Evolutionary conservation across 23 red algal genomes (phyloP).

Genomic region (Gracilariopsis chorda): DNA sequence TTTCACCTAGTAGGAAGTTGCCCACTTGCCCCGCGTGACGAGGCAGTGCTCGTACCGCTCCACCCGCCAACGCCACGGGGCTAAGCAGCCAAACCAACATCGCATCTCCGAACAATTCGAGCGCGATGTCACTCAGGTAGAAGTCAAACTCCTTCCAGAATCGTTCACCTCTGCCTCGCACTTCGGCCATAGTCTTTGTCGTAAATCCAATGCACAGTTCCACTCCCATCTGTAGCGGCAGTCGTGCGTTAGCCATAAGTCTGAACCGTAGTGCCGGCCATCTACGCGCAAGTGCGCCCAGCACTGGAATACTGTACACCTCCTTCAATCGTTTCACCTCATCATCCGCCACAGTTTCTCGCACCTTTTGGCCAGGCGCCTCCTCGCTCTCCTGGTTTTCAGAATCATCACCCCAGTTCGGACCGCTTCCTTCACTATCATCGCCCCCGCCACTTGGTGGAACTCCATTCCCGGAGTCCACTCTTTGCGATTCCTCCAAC

Average conservation of each 20-base stretch:
- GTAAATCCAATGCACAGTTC: conserved; percentile 81
- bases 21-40: conserved; percentile 70
- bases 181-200: conserved; percentile 86
- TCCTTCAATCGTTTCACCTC: neutral
- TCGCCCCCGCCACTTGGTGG: neutral
- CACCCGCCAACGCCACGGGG: conserved; percentile 47
- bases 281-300: conserved; percentile 24
- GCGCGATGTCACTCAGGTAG: conserved; percentile 80
- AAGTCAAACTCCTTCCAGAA: conserved; percentile 99
- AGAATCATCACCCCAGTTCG: neutral
- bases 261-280: conserved; percentile 74
- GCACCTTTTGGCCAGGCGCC: neutral
- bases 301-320: conserved; percentile 26
- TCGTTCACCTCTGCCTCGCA: conserved; percentile 50
- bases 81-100: conserved; percentile 94
- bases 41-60: conserved; percentile 50
- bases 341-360: neutral
- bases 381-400: neutral
- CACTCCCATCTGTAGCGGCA: conserved; percentile 72
- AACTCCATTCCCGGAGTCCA: neutral
- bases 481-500: neutral
- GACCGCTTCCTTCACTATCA: neutral
- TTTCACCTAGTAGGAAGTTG: conserved; percentile 34
- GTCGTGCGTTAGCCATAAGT: conserved; percentile 67
- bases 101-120: conserved; percentile 92